A percentile compares a stretch with the other conserved stretches of the same genome.
Conservation (phyloP, 2,329 filamentous ascomycete species). For the Fusarium hainanense region DNA sequence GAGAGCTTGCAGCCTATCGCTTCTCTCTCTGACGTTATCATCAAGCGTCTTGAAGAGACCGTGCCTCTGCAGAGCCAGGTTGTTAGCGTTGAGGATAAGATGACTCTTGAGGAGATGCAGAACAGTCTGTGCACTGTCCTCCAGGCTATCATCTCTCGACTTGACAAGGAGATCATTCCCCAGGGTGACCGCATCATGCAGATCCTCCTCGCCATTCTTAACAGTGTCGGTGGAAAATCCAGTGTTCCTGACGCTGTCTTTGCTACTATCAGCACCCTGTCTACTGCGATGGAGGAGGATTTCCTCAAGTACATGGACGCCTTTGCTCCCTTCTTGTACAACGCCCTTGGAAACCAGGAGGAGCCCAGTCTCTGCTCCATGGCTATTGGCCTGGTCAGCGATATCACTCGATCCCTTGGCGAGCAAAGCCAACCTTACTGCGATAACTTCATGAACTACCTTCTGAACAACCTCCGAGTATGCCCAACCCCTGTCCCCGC, state of each 20-base stretch:
- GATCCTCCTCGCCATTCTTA: slow-evolving; percentile 82
- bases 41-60: slow-evolving; percentile 91
- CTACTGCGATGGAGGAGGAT: slow-evolving; percentile 89
- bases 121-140: slow-evolving; percentile 93
- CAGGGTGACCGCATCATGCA: slow-evolving; percentile 96
- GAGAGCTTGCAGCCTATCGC: slow-evolving; percentile 86
- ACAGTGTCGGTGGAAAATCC: slow-evolving; percentile 82
- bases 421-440: slow-evolving; percentile 94
- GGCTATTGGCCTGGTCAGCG: slow-evolving; percentile 96
- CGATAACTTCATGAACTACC: slow-evolving; percentile 97
- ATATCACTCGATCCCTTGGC: slow-evolving; percentile 92
- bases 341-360: slow-evolving; percentile 93
- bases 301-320: slow-evolving; percentile 98
- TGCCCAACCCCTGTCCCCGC: slow-evolving; percentile 47
- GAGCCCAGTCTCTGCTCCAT: slow-evolving; percentile 94
- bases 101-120: slow-evolving; percentile 97
- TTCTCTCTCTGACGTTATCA: slow-evolving; percentile 84
- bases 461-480: slow-evolving; percentile 90
- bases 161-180: slow-evolving; percentile 90
- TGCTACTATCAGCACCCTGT: slow-evolving; percentile 89
- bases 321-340: slow-evolving; percentile 92
- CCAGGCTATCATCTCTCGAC: slow-evolving; percentile 87
- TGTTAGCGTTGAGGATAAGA: slow-evolving; percentile 95
- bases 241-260: slow-evolving; percentile 95
- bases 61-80: slow-evolving; percentile 91